These are phyloP conservation scores for Termitomyces eurrhizus DNA, from an alignment of 768 basidiomycete species.

Conservation along the genomic window DNA sequence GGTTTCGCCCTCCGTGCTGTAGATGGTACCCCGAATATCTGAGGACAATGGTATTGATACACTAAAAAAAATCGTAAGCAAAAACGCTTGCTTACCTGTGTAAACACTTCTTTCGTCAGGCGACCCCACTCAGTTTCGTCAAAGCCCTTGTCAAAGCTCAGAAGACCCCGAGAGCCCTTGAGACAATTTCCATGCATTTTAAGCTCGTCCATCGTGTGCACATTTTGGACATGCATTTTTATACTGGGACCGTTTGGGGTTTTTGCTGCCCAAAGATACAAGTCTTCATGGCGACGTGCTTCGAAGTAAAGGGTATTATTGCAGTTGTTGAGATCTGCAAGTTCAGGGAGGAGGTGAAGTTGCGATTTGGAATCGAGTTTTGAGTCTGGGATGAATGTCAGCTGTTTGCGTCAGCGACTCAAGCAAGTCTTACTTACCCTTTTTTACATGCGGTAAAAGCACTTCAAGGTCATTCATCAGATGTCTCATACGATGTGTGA, in stretches of 20 bases:
- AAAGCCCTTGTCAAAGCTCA: constrained; percentile 90
- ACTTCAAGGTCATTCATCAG: constrained; percentile 92
- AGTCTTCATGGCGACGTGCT: constrained; percentile 90
- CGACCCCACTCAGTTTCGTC: constrained; percentile 85
- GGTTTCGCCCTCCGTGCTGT: constrained; percentile 91
- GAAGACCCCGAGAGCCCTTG: constrained; percentile 88
- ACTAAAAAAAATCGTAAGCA: constrained; percentile 1
- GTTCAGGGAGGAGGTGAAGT: constrained; percentile 87
- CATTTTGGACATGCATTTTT: constrained; percentile 96
- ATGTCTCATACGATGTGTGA: constrained; percentile 96
- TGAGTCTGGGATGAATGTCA: constrained; percentile 56
- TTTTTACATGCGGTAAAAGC: constrained; percentile 92
- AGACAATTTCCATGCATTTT: constrained; percentile 99
- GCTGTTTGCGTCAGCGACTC: neutral
- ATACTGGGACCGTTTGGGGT: constrained; percentile 97
- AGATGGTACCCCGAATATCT: constrained; percentile 96
- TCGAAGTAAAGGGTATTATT: constrained; percentile 98
- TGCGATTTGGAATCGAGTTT: constrained; percentile 98
- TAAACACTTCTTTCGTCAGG: constrained; percentile 90
- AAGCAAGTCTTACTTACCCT: constrained; percentile 53
- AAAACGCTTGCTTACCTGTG: constrained; percentile 62
- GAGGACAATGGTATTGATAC: constrained; percentile 13
- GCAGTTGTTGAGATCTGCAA: constrained; percentile 96
- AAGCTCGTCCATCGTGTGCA: constrained; percentile 99
- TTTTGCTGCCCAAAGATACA: constrained; percentile 96